Evolutionary conservation across 2,329 filamentous ascomycete species (phyloP).

Genomic region (Ophiostoma pallidulum): DNA sequence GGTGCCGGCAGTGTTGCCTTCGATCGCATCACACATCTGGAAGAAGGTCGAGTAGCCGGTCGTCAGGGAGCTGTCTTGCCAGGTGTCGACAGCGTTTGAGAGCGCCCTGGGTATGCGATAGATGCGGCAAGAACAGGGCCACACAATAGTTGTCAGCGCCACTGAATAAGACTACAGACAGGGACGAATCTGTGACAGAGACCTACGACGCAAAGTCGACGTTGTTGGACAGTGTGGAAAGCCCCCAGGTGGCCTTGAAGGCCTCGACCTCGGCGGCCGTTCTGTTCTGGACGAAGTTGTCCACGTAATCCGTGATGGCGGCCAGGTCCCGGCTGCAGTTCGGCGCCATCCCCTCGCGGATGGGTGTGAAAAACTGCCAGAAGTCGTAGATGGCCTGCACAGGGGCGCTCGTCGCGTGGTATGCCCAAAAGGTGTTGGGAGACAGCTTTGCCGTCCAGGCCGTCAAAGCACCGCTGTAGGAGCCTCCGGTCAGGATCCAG

Average conservation of each 20-base stretch:
- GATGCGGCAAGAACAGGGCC: too few relatives aligned
- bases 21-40: slow-evolving; percentile 28
- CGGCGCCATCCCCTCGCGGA: slow-evolving; percentile 47
- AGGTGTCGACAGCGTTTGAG: slow-evolving; percentile 19
- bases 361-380: slow-evolving; percentile 48
- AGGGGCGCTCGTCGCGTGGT: slow-evolving; percentile 46
- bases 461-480: slow-evolving; percentile 45
- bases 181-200: too few relatives aligned
- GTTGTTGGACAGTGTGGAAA: neutral
- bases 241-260: slow-evolving; percentile 4
- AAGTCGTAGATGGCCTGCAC: slow-evolving; percentile 47
- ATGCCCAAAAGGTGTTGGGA: slow-evolving; percentile 51
- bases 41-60: slow-evolving; percentile 28
- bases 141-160: too few relatives aligned
- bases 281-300: slow-evolving; percentile 35
- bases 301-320: slow-evolving; percentile 44
- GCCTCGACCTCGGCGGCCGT: slow-evolving; percentile 16
- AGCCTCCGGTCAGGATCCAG: slow-evolving; percentile 48
- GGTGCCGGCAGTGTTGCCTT: slow-evolving; percentile 21
- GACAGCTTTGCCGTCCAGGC: slow-evolving; percentile 44
- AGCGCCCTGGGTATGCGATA: slow-evolving; percentile 20
- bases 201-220: slow-evolving; percentile 7
- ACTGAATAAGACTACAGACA: too few relatives aligned
- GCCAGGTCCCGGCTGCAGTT: slow-evolving; percentile 48
- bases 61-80: slow-evolving; percentile 29